Percentiles rank a stretch among this genome's conserved stretches.
Conservation (phyloP, 2,329 filamentous ascomycete species). For the Beauveria sp. region DNA sequence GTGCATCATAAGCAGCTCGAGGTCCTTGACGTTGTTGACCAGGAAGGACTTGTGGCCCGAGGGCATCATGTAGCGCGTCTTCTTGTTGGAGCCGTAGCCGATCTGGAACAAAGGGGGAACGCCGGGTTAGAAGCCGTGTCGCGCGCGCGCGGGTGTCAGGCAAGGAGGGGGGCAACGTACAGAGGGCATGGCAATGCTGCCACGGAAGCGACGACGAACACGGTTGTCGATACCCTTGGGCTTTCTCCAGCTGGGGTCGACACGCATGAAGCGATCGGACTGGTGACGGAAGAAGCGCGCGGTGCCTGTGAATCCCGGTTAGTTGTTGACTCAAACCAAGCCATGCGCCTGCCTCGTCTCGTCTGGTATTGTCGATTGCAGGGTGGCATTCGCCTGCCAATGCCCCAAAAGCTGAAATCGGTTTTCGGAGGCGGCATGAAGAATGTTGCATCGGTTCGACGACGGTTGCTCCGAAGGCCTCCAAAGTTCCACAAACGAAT, state of each 20-base stretch:
- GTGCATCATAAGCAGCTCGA: conserved; percentile 99
- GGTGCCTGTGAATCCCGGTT: conserved; percentile 55
- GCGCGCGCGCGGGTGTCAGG: neutral
- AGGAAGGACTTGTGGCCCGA: conserved; percentile 99
- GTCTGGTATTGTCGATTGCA: neutral
- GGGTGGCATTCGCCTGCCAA: neutral
- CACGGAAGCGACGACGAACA: conserved; percentile 95
- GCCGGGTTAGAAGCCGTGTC: neutral
- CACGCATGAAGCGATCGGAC: conserved; percentile 92
- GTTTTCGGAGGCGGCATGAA: neutral
- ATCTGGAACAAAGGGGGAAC: conserved; percentile 52
- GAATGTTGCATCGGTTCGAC: neutral
- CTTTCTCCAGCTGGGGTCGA: conserved; percentile 91
- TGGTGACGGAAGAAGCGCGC: conserved; percentile 97
- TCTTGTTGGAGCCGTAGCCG: conserved; percentile 98
- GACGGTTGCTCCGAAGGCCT: neutral
- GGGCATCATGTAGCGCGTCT: conserved; percentile 97
- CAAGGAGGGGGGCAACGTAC: conserved; percentile 29
- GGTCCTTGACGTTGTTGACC: conserved; percentile 91
- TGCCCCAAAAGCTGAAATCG: neutral
- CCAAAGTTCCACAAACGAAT: neutral
- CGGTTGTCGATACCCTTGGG: conserved; percentile 99
- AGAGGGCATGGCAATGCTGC: conserved; percentile 83
- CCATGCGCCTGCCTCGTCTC: neutral
- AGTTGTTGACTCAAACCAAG: neutral